Base-by-base conservation (phyloP, 257 asterid genomes). In the Solanum ossicruentum region DNA sequence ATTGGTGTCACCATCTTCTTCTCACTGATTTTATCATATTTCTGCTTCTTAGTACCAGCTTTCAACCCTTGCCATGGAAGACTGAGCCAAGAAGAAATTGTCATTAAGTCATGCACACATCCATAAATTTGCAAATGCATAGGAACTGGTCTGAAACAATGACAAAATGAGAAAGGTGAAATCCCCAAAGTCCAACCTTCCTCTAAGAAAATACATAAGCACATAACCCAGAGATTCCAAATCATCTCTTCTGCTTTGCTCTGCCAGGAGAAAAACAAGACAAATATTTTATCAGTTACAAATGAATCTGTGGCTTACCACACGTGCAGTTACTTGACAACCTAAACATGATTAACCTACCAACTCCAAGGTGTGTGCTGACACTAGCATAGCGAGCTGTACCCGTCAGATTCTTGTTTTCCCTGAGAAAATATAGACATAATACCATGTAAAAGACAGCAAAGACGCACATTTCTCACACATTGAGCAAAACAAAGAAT, bases 381-480 rank as follows among this genome's bases (percentile, higher is more conserved):
- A 93, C 98, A 88, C 99, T 95, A 71, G 97, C 99, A 94, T 95
- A 95, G 66, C 99, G 96, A 87, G 99, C 99, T 32, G 98, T 95
- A 70, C 98, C 99, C 1, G 97, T 95, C 73, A 95, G 97, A 91
- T 92, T 95, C 97, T 95, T 95, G 91, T 95, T 95, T 89, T 95
- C 99, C 96, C 99, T 95, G 92, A 65, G 89, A 39, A 9, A 82
- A 39, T 16, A 2, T 20, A 21, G 16, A 36, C 84, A 61, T 21
- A 83, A 32, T 36, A 71, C 67, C 84, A 57, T 51, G 82, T 77
- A 23, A 51, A 77, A 26, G 23, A 16, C 26, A 49, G 82, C 63
- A 10, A 77, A 23, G 45, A 26, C 41, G 21, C 21, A 47, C 9
- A 47, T 49, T 49, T 75, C 32, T 47, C 41, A 45, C 57, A 79